phyloP scores from a whole-genome alignment of 2,329 filamentous ascomycete species.

The Phialophora macrospora region DNA sequence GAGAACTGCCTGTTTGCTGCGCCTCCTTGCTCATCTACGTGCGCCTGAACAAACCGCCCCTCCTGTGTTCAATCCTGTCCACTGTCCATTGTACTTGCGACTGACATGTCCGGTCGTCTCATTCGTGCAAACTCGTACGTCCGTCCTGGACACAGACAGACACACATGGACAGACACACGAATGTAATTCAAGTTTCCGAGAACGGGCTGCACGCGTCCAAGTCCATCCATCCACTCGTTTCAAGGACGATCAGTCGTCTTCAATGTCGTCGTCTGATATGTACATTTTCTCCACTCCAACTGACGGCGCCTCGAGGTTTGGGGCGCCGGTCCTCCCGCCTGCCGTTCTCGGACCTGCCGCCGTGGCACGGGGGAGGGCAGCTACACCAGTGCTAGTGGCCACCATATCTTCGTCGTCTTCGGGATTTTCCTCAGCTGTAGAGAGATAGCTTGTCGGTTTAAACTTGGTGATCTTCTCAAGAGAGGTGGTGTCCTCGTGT shows the following conservation, averaged over 20 bases:
- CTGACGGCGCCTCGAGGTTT: conserved; percentile 41
- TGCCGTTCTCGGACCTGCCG: background rate
- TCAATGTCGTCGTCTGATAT: conserved; percentile 86
- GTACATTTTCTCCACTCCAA: conserved; percentile 68
- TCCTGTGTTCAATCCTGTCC: background rate
- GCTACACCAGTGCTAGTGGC: conserved; percentile 37
- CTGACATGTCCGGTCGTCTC: too few relatives aligned
- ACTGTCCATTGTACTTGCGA: background rate
- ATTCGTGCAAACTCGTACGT: background rate
- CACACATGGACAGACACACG: background rate
- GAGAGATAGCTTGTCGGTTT: conserved; percentile 26
- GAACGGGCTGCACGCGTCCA: background rate
- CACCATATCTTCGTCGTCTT: conserved; percentile 53
- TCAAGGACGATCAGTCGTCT: conserved; percentile 56
- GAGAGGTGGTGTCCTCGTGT: conserved; percentile 55
- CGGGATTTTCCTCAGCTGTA: conserved; percentile 51
- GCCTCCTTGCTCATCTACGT: background rate
- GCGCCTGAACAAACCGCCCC: background rate
- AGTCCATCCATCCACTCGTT: background rate
- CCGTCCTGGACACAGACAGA: background rate
- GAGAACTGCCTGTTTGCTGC: background rate
- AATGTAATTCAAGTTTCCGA: background rate
- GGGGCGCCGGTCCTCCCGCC: background rate
- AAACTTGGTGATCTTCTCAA: conserved; percentile 72
- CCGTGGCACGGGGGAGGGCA: background rate